A percentile compares a stretch with the other conserved stretches of the same genome.
Conservation (phyloP, 352 stramenopile genomes). For the Pythium brassicae region DNA sequence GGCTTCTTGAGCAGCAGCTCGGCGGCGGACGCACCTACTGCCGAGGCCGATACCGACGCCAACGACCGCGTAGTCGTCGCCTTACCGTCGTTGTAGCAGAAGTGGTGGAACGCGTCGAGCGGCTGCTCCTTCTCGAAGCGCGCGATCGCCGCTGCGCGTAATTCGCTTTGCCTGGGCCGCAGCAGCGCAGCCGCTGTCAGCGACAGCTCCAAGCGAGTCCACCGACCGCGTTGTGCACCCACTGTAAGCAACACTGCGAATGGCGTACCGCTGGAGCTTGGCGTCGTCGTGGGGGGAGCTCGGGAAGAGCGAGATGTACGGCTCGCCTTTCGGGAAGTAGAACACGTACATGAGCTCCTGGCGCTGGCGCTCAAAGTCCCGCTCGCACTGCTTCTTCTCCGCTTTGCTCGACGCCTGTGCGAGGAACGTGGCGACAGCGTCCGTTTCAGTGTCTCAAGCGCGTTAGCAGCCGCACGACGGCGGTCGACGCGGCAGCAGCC, state of each 20-base stretch:
- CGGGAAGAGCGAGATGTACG: constrained; percentile 70
- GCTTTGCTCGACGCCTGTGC: constrained; percentile 31
- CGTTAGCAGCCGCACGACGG: no score
- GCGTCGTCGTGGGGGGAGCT: constrained; percentile 47
- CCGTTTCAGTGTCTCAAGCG: not conserved
- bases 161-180: constrained; percentile 27
- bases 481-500: no score
- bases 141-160: constrained; percentile 38
- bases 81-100: constrained; percentile 64
- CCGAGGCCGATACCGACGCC: not conserved
- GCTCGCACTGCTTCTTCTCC: constrained; percentile 31
- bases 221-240: no score
- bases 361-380: constrained; percentile 39
- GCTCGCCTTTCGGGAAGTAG: constrained; percentile 71
- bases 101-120: constrained; percentile 61
- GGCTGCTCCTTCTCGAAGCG: constrained; percentile 58
- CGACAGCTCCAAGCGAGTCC: not conserved
- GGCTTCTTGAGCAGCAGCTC: constrained; percentile 62
- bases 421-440: not conserved
- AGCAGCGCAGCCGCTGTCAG: not conserved
- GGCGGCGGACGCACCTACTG: constrained; percentile 20
- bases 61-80: constrained; percentile 12
- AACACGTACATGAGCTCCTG: constrained; percentile 82
- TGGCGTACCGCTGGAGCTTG: constrained; percentile 33
- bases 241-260: no score